Conservation (phyloP, 768 basidiomycete species). For the Trametes punicea region DNA sequence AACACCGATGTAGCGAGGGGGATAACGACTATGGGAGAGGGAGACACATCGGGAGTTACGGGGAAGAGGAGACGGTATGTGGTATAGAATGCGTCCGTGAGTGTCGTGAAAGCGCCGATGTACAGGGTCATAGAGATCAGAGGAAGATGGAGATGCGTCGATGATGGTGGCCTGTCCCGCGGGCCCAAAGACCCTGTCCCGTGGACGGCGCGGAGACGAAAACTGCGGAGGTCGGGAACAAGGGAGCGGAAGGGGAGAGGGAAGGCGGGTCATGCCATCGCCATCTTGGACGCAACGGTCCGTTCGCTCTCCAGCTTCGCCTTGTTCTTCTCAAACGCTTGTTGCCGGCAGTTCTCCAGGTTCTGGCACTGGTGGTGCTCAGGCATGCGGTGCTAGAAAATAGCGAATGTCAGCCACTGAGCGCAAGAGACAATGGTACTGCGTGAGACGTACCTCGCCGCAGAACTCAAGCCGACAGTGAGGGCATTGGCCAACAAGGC, state of each 20-base stretch:
- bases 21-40: constrained; percentile 1
- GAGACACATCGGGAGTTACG: constrained; percentile 19
- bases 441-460: constrained; percentile 51
- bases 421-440: neutral
- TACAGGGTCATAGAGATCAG: constrained; percentile 14
- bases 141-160: constrained; percentile 13
- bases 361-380: constrained; percentile 86
- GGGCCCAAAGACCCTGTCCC: constrained; percentile 6
- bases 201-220: constrained; percentile 12
- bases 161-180: constrained; percentile 21
- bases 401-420: constrained; percentile 18
- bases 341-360: constrained; percentile 79
- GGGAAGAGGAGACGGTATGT: constrained; percentile 11
- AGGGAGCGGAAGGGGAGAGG: constrained; percentile 13
- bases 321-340: constrained; percentile 88
- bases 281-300: constrained; percentile 85
- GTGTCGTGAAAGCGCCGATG: constrained; percentile 26
- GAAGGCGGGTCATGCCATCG: constrained; percentile 51
- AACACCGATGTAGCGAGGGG: constrained; percentile 13
- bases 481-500: constrained; percentile 83
- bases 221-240: neutral
- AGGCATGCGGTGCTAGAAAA: constrained; percentile 74
- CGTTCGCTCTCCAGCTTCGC: constrained; percentile 82
- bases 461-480: constrained; percentile 80
- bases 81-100: constrained; percentile 29